Evolutionary conservation across 805 yeast genomes (phyloP).

Genomic region (Ogataea nonfermentans): DNA sequence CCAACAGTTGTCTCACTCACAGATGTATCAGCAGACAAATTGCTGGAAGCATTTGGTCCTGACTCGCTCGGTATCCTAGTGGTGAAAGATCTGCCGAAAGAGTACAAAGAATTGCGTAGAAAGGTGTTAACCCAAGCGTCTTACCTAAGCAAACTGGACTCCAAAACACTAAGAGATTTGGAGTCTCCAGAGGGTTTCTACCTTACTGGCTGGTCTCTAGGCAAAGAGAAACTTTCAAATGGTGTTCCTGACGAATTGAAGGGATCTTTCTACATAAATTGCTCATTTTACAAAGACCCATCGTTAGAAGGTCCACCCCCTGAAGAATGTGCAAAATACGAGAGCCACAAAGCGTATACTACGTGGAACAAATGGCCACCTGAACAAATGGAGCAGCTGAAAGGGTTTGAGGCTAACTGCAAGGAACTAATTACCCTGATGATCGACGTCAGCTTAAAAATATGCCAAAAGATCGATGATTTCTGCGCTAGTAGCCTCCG

Average conservation of each 20-base stretch:
- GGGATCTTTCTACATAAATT: slow-evolving; percentile 59
- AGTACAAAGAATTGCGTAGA: slow-evolving; percentile 38
- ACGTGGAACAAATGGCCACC: slow-evolving; percentile 54
- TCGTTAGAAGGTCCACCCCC: slow-evolving; percentile 45
- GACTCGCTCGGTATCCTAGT: slow-evolving; percentile 54
- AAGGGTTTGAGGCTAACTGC: slow-evolving; percentile 36
- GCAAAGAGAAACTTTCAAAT: slow-evolving; percentile 47
- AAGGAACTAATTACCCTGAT: slow-evolving; percentile 44
- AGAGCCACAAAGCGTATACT: slow-evolving; percentile 43
- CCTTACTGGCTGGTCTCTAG: slow-evolving; percentile 62
- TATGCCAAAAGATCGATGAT: slow-evolving; percentile 54
- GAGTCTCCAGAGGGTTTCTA: slow-evolving; percentile 51
- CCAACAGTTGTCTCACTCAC: slow-evolving; percentile 16
- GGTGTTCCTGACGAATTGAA: slow-evolving; percentile 49
- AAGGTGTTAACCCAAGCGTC: slow-evolving; percentile 45
- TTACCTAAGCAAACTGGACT: slow-evolving; percentile 40
- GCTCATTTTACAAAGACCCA: slow-evolving; percentile 49
- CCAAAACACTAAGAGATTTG: slow-evolving; percentile 33
- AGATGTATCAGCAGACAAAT: slow-evolving; percentile 10
- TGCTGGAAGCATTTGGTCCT: slow-evolving; percentile 51
- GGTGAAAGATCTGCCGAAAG: slow-evolving; percentile 42
- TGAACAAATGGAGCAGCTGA: slow-evolving; percentile 29
- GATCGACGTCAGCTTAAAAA: slow-evolving; percentile 45
- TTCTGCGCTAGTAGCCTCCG: slow-evolving; percentile 34
- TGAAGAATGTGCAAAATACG: slow-evolving; percentile 33